These are phyloP conservation scores for Leptomonas pyrrhocoris DNA, from an alignment of 208 protist genomes.

Conservation along the genomic window DNA sequence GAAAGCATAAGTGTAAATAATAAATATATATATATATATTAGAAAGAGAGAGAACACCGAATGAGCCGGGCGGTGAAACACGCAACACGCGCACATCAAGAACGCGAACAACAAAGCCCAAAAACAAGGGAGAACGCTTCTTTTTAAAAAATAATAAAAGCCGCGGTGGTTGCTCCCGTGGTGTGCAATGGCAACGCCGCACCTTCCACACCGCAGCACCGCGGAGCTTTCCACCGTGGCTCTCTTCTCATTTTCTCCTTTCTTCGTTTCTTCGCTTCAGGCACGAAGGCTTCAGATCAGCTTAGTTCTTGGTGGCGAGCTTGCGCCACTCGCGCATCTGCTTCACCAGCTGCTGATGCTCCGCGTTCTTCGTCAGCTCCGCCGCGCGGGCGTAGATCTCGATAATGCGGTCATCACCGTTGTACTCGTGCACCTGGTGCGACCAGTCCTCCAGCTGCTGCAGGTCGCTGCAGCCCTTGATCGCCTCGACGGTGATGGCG, in stretches of 20 bases:
- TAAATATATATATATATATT: no score
- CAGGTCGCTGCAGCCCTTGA: slow-evolving; percentile 70
- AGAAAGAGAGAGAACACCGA: not conserved
- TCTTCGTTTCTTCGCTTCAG: not conserved
- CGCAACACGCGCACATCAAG: no score
- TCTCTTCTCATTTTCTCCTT: not conserved
- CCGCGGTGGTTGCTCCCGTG: no score
- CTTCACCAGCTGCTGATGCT: slow-evolving; percentile 75
- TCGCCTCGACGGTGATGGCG: slow-evolving; percentile 71
- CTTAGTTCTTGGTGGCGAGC: slow-evolving; percentile 65
- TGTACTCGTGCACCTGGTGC: slow-evolving; percentile 86
- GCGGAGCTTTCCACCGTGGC: no score
- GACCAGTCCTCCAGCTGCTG: slow-evolving; percentile 83
- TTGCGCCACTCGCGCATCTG: slow-evolving; percentile 78
- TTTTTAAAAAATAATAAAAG: no score
- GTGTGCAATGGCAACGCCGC: no score
- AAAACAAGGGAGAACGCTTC: not conserved
- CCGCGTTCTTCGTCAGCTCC: slow-evolving; percentile 77
- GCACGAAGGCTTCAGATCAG: no score
- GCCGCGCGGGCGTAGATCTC: slow-evolving; percentile 86
- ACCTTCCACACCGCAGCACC: no score
- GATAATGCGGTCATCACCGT: slow-evolving; percentile 84
- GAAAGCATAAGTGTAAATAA: no score
- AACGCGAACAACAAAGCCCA: not conserved
- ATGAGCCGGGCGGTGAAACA: slow-evolving; percentile 14